Percentiles rank a stretch among this genome's conserved stretches.
These are phyloP conservation scores for Cercospora beticola DNA, from an alignment of 2,329 filamentous ascomycete genomes.

Conservation along the genomic window DNA sequence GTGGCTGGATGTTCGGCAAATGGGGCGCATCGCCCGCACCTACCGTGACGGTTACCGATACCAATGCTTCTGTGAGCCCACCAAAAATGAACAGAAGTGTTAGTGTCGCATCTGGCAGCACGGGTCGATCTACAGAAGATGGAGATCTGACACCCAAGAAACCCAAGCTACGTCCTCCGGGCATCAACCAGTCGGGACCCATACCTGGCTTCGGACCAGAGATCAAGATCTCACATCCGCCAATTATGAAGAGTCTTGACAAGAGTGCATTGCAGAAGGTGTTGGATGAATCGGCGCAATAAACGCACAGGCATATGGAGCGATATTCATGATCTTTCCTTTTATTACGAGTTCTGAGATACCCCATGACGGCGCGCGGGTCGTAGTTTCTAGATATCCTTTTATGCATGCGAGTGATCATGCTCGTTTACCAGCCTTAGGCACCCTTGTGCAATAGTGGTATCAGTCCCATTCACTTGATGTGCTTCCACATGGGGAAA, in stretches of 20 bases:
- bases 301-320: neutral
- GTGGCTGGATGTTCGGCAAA: constrained; percentile 64
- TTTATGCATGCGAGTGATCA: neutral
- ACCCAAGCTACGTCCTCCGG: constrained; percentile 56
- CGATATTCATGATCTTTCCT: constrained; percentile 9
- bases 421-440: neutral
- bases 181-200: constrained; percentile 75
- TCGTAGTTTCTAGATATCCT: neutral
- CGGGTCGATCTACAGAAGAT: constrained; percentile 26
- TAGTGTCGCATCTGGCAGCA: constrained; percentile 25
- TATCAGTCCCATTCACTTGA: neutral
- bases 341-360: constrained; percentile 3
- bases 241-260: constrained; percentile 60
- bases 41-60: constrained; percentile 17
- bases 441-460: neutral
- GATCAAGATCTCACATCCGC: constrained; percentile 52
- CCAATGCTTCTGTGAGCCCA: constrained; percentile 6
- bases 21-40: constrained; percentile 59
- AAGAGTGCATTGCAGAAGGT: constrained; percentile 54
- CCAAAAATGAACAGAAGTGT: constrained; percentile 18
- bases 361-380: constrained; percentile 7
- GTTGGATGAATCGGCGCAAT: constrained; percentile 18
- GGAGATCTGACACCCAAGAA: constrained; percentile 39
- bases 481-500: neutral
- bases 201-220: constrained; percentile 69